Evolutionary conservation across 805 yeast genomes (phyloP).

Genomic region (Torulaspora delbrueckii): DNA sequence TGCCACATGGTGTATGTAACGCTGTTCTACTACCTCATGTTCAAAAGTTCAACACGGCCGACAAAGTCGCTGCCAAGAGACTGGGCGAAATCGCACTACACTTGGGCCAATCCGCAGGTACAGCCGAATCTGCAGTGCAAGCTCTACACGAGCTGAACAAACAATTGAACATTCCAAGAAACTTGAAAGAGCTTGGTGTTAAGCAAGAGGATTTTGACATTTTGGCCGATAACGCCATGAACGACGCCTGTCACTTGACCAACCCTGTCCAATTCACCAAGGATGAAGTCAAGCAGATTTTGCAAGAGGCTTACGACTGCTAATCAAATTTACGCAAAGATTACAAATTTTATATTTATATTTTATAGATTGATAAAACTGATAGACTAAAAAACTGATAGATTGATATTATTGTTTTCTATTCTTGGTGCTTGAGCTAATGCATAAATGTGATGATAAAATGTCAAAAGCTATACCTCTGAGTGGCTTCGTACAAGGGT

Average conservation of each 20-base stretch:
- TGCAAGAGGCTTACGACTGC: slow-evolving; percentile 15
- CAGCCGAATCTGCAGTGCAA: slow-evolving; percentile 19
- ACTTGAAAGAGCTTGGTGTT: slow-evolving; percentile 21
- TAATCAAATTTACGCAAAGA: not conserved
- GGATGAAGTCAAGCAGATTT: slow-evolving; percentile 22
- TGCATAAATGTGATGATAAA: no score
- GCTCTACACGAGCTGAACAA: slow-evolving; percentile 14
- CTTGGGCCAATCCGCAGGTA: slow-evolving; percentile 14
- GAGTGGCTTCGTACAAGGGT: no score
- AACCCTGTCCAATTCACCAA: slow-evolving; percentile 24
- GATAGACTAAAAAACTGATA: no score
- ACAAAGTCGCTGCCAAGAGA: slow-evolving; percentile 13
- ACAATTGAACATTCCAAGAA: slow-evolving; percentile 19
- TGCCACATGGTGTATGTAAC: slow-evolving; percentile 44
- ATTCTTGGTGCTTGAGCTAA: no score
- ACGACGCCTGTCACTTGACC: slow-evolving; percentile 23
- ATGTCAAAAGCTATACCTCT: no score
- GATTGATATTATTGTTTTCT: no score
- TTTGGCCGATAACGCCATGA: slow-evolving; percentile 24
- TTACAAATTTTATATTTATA: not conserved
- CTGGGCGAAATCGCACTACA: slow-evolving; percentile 21
- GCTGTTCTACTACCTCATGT: slow-evolving; percentile 45
- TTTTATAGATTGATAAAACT: no score
- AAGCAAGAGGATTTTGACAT: slow-evolving; percentile 21
- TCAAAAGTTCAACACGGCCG: slow-evolving; percentile 17